Base-by-base conservation (phyloP, 2,329 filamentous ascomycete genomes). In the Cladobotryum mycophilum region DNA sequence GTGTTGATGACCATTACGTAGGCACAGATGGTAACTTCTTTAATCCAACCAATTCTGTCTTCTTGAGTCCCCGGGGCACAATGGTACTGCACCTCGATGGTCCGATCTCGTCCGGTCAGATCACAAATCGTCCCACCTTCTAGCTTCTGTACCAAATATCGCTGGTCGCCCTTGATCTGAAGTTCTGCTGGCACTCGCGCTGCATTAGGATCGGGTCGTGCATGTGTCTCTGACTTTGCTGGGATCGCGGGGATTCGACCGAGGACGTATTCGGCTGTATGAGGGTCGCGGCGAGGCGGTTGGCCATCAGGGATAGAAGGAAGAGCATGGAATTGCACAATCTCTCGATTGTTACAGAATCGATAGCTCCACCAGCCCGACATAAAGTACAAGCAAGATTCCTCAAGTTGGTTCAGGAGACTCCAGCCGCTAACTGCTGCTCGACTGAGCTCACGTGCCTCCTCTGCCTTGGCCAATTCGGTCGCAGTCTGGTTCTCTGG, bases 301-400 rank as follows among this genome's bases (percentile, higher is more conserved):
- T 86, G 80, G 3, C 84, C 84, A 53, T 84, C 82, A 41, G 81
- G 78, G 15, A 70, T 70, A 2, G 82, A 82, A 1, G 89, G 80
- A 53, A 92, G 72, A 41, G 89, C 89, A 66, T 96, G 91, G 69
- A 95, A 96, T 68, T 96, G 91, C 61, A 88, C 86, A 55, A 96
- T 85, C 56, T 92, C 83, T 55, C 85, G 79, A 64, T 88, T 88
- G 70, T 95, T 93, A 75, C 91, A 96, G 68, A 96, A 96, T 60
- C 85, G 87, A 70, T 96, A 96, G 63, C 87, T 93, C 91, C 91
- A 96, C 91, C 91, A 96, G 0, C 91, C 91, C 1, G 84, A 87
- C 57, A 90, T 73, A 56, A 76, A 81, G 72, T 92, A 95, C 56
- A 96, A 80, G 67, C 91, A 96, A 3, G 84, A 86, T 48, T 91